Base-by-base conservation (phyloP, 495 filamentous ascomycete species). In the Podospora appendiculata region DNA sequence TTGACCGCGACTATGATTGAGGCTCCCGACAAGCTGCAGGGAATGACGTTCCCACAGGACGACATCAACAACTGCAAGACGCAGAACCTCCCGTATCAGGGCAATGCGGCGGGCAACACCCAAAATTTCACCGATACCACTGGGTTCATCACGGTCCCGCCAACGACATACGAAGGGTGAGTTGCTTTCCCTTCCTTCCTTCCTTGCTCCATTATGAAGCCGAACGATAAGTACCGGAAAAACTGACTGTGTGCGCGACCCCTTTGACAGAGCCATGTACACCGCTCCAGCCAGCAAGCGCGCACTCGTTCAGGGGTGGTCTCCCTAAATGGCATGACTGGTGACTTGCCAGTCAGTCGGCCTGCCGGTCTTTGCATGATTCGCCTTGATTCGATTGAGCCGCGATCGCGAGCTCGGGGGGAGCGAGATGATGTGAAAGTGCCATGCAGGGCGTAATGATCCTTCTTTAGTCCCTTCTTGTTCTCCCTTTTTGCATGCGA, bases 61-160 rank as follows among this genome's bases (percentile, higher is more conserved):
- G 81, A 87, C 57, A 63, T 79, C 48, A 63, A 78, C 1, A 75
- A 68, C 8, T 95, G 89, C 63, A 63, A 70, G 10, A 73, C 65
- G 1, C 56, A 66, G 47, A 68, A 68, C 0, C 71, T 78, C 9
- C 75, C 77, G 0, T 79, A 67, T 3, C 61, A 58, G 10, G 89
- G 89, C 1, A 94, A 94, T 57, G 89, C 89, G 0, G 89, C 81
- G 0, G 89, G 85, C 0, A 90, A 90, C 49, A 82, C 77, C 0
- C 55, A 64, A 1, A 70, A 92, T 51, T 69, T 77, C 32, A 67
- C 84, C 1, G 74, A 91, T 58, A 73, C 88, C 13, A 69, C 59
- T 0, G 86, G 86, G 0, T 70, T 71, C 41, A 41, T 65, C 2
- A 74, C 71, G 0, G 63, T 70, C 6, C 63, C 66, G 32, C 68